Evolutionary conservation across 257 asterid species (phyloP).

Genomic region (Nemophila menziesii): DNA sequence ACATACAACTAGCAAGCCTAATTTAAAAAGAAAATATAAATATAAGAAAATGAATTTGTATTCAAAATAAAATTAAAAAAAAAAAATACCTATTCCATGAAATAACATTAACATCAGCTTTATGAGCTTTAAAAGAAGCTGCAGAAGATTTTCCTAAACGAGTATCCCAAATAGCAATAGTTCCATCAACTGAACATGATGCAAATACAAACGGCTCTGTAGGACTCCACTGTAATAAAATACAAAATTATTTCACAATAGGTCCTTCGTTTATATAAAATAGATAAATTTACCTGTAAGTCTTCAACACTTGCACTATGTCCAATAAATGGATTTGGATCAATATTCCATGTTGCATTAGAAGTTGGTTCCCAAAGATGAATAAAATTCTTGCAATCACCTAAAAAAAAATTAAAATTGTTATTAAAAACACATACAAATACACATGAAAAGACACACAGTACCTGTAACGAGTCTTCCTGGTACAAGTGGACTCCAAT

Average conservation of each 20-base stretch:
- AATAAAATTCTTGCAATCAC: slow-evolving; percentile 76
- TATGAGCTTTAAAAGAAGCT: slow-evolving; percentile 59
- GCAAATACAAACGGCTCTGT: slow-evolving; percentile 72
- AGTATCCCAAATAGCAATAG: slow-evolving; percentile 76
- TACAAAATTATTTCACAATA: slow-evolving; percentile 2
- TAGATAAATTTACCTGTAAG: slow-evolving; percentile 44
- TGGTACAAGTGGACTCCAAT: slow-evolving; percentile 88
- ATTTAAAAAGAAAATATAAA: slow-evolving; percentile 14
- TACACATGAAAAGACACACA: background rate
- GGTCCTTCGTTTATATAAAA: too few relatives aligned
- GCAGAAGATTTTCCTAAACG: slow-evolving; percentile 78
- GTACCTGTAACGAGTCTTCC: slow-evolving; percentile 88
- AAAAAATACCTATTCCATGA: slow-evolving; percentile 83
- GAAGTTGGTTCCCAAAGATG: slow-evolving; percentile 92
- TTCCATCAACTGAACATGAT: slow-evolving; percentile 85
- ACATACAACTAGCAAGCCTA: slow-evolving; percentile 82
- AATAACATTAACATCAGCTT: slow-evolving; percentile 90
- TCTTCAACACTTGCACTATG: slow-evolving; percentile 81
- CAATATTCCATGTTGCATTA: slow-evolving; percentile 66
- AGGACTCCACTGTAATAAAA: slow-evolving; percentile 77
- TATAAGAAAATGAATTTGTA: slow-evolving; percentile 3
- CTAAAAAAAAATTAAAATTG: slow-evolving; percentile 18
- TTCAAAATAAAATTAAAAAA: slow-evolving; percentile 3
- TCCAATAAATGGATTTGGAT: slow-evolving; percentile 27
- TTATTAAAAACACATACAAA: background rate